Base-by-base conservation (phyloP, 257 asterid genomes). In the Cruciata laevipes region DNA sequence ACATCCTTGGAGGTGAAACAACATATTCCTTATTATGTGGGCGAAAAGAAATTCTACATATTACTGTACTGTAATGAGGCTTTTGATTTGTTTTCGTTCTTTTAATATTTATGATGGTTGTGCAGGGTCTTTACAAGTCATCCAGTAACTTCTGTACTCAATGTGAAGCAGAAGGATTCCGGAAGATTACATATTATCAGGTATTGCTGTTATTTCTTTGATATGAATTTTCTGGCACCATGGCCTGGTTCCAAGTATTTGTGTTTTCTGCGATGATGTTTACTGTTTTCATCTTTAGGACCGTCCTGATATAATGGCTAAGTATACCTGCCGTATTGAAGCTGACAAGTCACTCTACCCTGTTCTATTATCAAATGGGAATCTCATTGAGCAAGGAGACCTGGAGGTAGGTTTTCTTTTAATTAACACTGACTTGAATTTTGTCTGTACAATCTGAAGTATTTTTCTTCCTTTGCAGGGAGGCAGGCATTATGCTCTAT, bases 81-180 rank as follows among this genome's bases (percentile, higher is more conserved):
- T 35, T 44, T 47, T 51, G 24, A 40, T 42, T 68, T 63, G 11
- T 40, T 63, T 30, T 61, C 30, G 31, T 23, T 66, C 59, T 42
- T 63, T 67, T 70, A 51, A 63, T 64, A 40, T 77, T 69, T 33
- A 62, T 61, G 38, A 69, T 77, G 60, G 70, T 58, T 72, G 73
- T 77, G 59, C 81, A 91, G 99, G 99, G 99, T 68, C 97, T 94
- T 70, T 94, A 88, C 79, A 88, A 84, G 85, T 76, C 99, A 69
- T 85, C 99, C 13, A 88, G 90, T 66, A 94, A 94, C 79, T 94
- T 90, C 81, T 94, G 97, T 81, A 94, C 99, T 31, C 96, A 90
- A 80, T 94, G 99, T 78, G 99, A 94, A 77, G 96, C 97, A 12
- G 97, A 94, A 74, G 97, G 99, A 67, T 94, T 94, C 75, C 88